phyloP scores from a whole-genome alignment of 805 yeast species.

The Limtongozyma cylindracea region DNA sequence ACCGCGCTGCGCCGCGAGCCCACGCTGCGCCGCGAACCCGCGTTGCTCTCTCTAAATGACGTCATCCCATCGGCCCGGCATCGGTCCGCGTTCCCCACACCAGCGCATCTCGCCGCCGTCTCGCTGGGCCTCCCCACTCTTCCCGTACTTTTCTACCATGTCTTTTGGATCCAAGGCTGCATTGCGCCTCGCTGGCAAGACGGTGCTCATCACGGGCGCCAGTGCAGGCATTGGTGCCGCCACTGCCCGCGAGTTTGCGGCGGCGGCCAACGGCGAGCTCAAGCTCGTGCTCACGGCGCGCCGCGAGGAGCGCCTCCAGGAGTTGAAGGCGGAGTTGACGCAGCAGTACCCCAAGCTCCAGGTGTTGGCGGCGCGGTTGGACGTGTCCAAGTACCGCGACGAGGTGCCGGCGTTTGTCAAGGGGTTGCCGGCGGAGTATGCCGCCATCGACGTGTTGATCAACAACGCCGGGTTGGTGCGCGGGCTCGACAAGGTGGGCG shows the following conservation, averaged over 20 bases:
- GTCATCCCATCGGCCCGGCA: too few relatives aligned
- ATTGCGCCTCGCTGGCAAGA: conserved; percentile 56
- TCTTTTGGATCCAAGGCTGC: conserved; percentile 56
- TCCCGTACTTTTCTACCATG: conserved; percentile 9
- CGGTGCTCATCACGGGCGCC: conserved; percentile 82
- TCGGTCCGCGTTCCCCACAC: too few relatives aligned
- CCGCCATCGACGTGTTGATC: conserved; percentile 37
- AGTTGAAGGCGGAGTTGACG: conserved; percentile 19
- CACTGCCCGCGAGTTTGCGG: conserved; percentile 72
- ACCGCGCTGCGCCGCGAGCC: too few relatives aligned
- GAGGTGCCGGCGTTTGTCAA: conserved; percentile 21
- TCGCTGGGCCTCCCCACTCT: neutral
- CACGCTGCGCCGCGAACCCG: too few relatives aligned
- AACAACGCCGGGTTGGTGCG: conserved; percentile 62
- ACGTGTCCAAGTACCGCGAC: conserved; percentile 12
- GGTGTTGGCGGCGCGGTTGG: conserved; percentile 32
- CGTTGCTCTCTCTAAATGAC: too few relatives aligned
- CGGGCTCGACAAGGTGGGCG: conserved; percentile 59
- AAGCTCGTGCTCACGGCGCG: conserved; percentile 61
- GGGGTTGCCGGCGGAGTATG: conserved; percentile 28
- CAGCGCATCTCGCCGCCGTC: neutral
- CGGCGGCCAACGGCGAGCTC: conserved; percentile 42
- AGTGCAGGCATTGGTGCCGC: conserved; percentile 90
- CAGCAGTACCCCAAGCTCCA: conserved; percentile 19
- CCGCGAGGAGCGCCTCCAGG: conserved; percentile 34